Evolutionary conservation across 2,329 filamentous ascomycete genomes (phyloP).

Genomic region (Aspergillus sp.): DNA sequence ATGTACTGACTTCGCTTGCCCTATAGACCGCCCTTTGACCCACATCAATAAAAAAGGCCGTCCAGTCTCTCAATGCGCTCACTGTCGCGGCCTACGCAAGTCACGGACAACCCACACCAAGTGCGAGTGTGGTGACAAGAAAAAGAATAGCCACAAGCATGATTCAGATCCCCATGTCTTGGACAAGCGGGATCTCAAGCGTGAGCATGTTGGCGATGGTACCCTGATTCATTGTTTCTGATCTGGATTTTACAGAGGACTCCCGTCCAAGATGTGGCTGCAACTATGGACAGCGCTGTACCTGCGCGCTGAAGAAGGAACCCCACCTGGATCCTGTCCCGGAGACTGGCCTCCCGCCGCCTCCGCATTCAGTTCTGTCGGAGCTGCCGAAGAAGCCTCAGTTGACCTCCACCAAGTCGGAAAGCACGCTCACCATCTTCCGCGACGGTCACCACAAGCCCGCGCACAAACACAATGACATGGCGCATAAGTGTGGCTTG

Average conservation of each 20-base stretch:
- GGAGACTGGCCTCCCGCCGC: conserved; percentile 45
- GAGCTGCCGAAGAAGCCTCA: conserved; percentile 54
- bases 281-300: conserved; percentile 59
- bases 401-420: conserved; percentile 58
- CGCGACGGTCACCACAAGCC: conserved; percentile 66
- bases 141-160: conserved; percentile 57
- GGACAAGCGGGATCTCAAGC: conserved; percentile 38
- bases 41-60: conserved; percentile 98
- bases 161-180: conserved; percentile 32
- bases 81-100: conserved; percentile 95
- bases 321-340: conserved; percentile 49
- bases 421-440: conserved; percentile 60
- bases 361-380: conserved; percentile 39
- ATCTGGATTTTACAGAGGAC: conserved; percentile 34
- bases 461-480: conserved; percentile 63
- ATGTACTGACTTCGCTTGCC: conserved; percentile 6
- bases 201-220: conserved; percentile 35
- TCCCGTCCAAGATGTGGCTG: conserved; percentile 48
- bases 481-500: conserved; percentile 60
- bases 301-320: conserved; percentile 62
- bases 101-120: conserved; percentile 91
- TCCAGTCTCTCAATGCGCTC: conserved; percentile 94
- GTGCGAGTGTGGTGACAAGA: conserved; percentile 95
- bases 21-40: conserved; percentile 78
- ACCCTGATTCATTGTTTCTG: conserved; percentile 29